Percentiles rank a stretch among this genome's conserved stretches.
Evolutionary conservation across 1,284 basidiomycete genomes (phyloP).

Genomic region (Gastroboletus turbinatus): DNA sequence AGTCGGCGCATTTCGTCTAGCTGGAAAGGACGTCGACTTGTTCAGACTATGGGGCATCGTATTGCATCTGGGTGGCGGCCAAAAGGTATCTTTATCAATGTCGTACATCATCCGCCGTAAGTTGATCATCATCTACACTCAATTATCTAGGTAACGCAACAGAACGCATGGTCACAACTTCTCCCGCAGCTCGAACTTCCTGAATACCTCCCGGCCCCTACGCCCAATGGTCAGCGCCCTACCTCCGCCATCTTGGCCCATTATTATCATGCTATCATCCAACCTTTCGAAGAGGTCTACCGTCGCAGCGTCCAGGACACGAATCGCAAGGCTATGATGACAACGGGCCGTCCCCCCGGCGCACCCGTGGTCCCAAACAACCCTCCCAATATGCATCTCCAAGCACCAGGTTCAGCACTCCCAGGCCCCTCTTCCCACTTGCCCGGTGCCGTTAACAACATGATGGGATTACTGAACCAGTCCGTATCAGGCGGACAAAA

Average conservation of each 20-base stretch:
- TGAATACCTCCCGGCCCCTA: conserved; percentile 49
- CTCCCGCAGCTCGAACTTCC: conserved; percentile 62
- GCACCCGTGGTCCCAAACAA: conserved; percentile 17
- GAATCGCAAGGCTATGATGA: conserved; percentile 45
- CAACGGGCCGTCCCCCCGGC: conserved; percentile 32
- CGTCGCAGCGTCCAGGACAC: conserved; percentile 57
- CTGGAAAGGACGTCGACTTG: conserved; percentile 77
- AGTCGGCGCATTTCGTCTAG: conserved; percentile 60
- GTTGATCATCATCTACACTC: conserved; percentile 2
- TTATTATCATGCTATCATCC: conserved; percentile 59
- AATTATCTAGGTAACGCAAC: conserved; percentile 32
- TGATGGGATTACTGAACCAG: conserved; percentile 33
- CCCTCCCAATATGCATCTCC: conserved; percentile 12
- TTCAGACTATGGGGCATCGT: conserved; percentile 68
- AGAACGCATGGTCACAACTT: conserved; percentile 51
- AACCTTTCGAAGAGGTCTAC: conserved; percentile 69
- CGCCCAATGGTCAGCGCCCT: conserved; percentile 46
- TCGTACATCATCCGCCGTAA: conserved; percentile 4
- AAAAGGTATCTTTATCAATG: conserved; percentile 45
- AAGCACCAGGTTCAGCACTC: conserved; percentile 12
- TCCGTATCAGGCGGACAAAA: conserved; percentile 24
- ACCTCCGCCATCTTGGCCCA: conserved; percentile 51
- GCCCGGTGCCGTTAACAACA: conserved; percentile 21
- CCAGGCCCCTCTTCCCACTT: conserved; percentile 25
- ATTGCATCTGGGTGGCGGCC: conserved; percentile 53